Evolutionary conservation across 441 rosid species (phyloP).

Genomic region (Arabidopsis lyrata): DNA sequence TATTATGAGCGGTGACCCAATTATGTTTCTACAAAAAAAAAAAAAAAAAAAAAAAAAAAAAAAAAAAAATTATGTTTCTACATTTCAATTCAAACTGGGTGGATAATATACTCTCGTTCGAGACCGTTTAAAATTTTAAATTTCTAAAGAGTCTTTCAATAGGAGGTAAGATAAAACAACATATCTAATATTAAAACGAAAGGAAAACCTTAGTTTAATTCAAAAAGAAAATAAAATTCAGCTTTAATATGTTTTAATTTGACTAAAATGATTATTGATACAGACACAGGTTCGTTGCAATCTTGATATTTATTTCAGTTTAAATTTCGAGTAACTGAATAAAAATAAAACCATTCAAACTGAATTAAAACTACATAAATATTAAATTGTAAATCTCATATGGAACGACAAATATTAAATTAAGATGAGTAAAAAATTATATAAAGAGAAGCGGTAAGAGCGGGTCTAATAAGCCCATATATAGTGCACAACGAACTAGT

Average conservation of each 20-base stretch:
- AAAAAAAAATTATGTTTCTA: not conserved
- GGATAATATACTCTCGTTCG: not conserved
- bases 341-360: not conserved
- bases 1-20: not conserved
- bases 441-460: slow-evolving; percentile 2
- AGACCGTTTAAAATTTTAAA: not conserved
- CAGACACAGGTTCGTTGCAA: not conserved
- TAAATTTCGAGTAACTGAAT: not conserved
- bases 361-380: not conserved
- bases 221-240: no score
- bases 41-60: no score
- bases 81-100: not conserved
- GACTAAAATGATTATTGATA: not conserved
- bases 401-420: not conserved
- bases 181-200: not conserved
- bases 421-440: not conserved
- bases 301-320: not conserved
- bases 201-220: no score
- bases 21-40: no score
- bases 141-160: not conserved
- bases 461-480: slow-evolving; percentile 28
- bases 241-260: not conserved
- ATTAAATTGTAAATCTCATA: not conserved
- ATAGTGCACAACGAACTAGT: slow-evolving; percentile 23
- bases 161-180: slow-evolving; percentile 1